A percentile compares a stretch with the other conserved stretches of the same genome.
Evolutionary conservation across 2,329 filamentous ascomycete genomes (phyloP).

Genomic region (Biscogniauxia sp.): DNA sequence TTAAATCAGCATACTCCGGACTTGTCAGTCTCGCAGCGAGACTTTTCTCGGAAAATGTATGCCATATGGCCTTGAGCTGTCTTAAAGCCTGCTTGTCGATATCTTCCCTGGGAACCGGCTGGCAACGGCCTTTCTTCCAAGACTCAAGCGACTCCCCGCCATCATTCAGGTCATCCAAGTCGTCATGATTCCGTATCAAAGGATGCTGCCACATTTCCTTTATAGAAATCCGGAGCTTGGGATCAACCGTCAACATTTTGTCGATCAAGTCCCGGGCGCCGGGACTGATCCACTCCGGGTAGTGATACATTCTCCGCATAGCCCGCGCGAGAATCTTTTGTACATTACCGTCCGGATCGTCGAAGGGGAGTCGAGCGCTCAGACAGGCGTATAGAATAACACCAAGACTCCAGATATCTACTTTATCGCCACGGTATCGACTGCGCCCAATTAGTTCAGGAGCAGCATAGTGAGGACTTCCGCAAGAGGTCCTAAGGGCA

Average conservation of each 20-base stretch:
- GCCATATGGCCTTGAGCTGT: constrained; percentile 88
- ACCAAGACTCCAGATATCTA: constrained; percentile 93
- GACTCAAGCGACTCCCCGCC: constrained; percentile 54
- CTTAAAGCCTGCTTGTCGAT: constrained; percentile 80
- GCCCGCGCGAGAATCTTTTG: constrained; percentile 61
- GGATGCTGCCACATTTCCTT: constrained; percentile 83
- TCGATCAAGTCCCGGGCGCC: constrained; percentile 77
- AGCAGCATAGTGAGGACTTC: constrained; percentile 94
- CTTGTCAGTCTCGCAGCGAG: constrained; percentile 67
- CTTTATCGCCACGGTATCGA: constrained; percentile 75
- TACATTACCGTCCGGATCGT: constrained; percentile 55
- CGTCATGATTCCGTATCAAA: constrained; percentile 79
- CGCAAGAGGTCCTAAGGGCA: constrained; percentile 84
- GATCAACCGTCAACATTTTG: constrained; percentile 76
- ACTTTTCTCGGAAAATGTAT: constrained; percentile 73
- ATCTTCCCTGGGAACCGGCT: constrained; percentile 59
- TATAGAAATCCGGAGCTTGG: constrained; percentile 75
- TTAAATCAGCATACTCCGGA: constrained; percentile 52
- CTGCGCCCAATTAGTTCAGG: constrained; percentile 76
- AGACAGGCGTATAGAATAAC: constrained; percentile 88
- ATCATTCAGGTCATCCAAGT: constrained; percentile 65
- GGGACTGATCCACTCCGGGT: constrained; percentile 59
- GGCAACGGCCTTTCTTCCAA: constrained; percentile 60
- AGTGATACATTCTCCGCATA: constrained; percentile 57
- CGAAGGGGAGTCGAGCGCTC: constrained; percentile 80